Evolutionary conservation across 331 rosid genomes (phyloP), one percentile per base, ranked within the genome.

Genomic region (Rhamnella rubrinervis): DNA sequence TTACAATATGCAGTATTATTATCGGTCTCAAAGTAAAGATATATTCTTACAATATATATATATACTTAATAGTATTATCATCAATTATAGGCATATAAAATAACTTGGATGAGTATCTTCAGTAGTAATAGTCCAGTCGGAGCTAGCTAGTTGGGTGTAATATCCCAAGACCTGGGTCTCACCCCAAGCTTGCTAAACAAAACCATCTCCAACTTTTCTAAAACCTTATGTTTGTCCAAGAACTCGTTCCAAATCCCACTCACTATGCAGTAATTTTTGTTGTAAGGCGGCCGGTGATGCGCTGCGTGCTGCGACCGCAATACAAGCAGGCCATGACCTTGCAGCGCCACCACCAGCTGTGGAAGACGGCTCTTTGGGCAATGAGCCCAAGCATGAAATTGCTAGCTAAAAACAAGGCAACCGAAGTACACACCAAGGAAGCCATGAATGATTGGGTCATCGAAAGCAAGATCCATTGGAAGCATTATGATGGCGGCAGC

Each of bases 341-440:
- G 98, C 78, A 93, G 49, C 0, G 81, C 88, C 68, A 78, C 86
- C 66, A 93, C 92, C 0, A 80, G 58, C 0, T 82, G 81, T 0
- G 97, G 96, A 65, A 93, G 91, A 69, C 83, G 81, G 71, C 96
- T 91, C 83, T 87, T 88, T 0, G 90, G 85, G 17, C 85, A 83
- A 14, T 93, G 98, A 14, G 98, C 90, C 98, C 97, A 91, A 7
- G 96, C 90, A 69, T 93, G 98, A 66, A 93, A 88, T 61, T 93
- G 98, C 52, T 91, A 96, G 83, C 95, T 93, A 93, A 93, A 93
- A 91, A 93, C 87, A 61, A 91, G 87, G 86, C 92, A 87, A 18
- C 92, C 89, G 0, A 95, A 62, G 60, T 78, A 88, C 77, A 81
- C 25, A 13, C 77, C 82, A 70, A 93, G 84, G 51, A 93, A 88